Conservation (phyloP, 2,329 filamentous ascomycete genomes). For the Fusarium bactridioides region DNA sequence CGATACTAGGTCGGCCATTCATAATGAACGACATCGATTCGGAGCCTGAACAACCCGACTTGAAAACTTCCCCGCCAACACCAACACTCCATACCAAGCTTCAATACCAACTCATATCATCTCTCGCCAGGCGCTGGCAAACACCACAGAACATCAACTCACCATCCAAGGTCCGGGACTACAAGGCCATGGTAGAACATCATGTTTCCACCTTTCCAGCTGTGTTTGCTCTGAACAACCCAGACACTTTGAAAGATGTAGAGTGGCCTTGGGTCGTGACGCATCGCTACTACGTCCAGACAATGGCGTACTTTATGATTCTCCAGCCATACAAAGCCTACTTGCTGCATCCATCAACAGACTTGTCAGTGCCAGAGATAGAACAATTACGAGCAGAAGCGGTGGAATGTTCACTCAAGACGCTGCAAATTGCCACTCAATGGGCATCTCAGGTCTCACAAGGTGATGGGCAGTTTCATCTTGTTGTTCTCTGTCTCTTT, state of each 20-base stretch:
- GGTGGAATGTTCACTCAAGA: background rate
- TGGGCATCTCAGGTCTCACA: constrained; percentile 4
- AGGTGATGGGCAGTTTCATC: constrained; percentile 4
- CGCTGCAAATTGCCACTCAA: background rate
- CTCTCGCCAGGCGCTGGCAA: constrained; percentile 9
- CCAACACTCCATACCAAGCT: constrained; percentile 7
- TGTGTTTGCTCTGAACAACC: background rate
- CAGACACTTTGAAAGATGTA: background rate
- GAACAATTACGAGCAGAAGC: background rate
- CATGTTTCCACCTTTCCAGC: background rate
- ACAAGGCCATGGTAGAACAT: background rate
- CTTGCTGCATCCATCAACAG: background rate
- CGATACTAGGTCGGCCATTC: background rate
- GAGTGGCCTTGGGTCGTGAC: constrained; percentile 9
- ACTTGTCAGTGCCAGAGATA: background rate
- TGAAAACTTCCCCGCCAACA: background rate
- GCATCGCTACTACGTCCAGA: constrained; percentile 11
- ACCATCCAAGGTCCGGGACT: background rate
- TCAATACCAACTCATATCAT: constrained; percentile 7
- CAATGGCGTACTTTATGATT: constrained; percentile 11
- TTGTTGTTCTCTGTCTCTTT: background rate
- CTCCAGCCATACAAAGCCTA: constrained; percentile 12
- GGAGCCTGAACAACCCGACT: background rate
- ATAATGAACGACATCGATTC: constrained; percentile 12
- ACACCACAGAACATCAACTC: constrained; percentile 2